A percentile compares a stretch with the other conserved stretches of the same genome.
These are phyloP conservation scores for Protostelium mycophagum DNA, from an alignment of 78 protist genomes.

Conservation along the genomic window DNA sequence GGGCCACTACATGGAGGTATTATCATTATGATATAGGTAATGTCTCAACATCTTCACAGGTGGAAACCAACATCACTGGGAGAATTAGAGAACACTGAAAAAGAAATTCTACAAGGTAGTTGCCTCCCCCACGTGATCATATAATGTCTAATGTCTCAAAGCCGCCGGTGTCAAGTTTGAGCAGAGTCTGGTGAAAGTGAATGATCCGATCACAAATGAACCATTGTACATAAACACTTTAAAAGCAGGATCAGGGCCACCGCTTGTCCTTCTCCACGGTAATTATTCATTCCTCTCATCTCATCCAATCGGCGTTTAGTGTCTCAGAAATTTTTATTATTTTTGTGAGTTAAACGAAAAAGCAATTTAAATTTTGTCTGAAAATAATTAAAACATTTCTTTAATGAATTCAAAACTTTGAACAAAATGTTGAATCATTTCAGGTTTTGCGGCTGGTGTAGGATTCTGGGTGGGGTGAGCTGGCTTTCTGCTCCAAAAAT, in stretches of 20 bases:
- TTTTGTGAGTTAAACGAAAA: too few species aligned
- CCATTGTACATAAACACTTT: neutral
- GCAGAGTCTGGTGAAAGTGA: neutral
- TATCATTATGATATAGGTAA: too few species aligned
- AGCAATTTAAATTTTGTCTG: too few species aligned
- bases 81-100: neutral
- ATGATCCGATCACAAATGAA: neutral
- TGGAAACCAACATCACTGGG: neutral
- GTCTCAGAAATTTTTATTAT: too few species aligned
- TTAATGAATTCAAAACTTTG: too few species aligned
- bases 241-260: neutral
- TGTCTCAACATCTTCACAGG: too few species aligned
- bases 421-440: too few species aligned
- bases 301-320: neutral
- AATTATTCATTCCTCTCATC: neutral
- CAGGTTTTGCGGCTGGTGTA: neutral
- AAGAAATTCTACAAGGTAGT: neutral
- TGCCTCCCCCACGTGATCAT: neutral
- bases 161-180: neutral
- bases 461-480: slow-evolving; percentile 1
- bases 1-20: neutral
- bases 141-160: neutral
- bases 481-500: neutral
- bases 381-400: too few species aligned
- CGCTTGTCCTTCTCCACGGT: neutral